Base-by-base conservation (phyloP, 2,329 filamentous ascomycete species). In the Daldinia sp. region DNA sequence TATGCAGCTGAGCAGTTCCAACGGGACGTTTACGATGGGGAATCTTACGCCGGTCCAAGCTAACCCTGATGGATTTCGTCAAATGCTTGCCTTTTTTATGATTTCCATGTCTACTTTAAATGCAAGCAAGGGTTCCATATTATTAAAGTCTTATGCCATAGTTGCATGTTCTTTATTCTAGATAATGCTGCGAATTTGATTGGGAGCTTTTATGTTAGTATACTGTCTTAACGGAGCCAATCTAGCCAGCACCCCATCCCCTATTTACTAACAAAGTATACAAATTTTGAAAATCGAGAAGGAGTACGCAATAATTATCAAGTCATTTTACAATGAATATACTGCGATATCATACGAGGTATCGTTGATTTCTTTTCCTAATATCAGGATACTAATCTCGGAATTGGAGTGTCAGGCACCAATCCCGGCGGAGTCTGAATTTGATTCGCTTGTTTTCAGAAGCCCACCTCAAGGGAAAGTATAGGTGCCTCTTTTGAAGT, bases 11-110 rank as follows among this genome's bases (percentile, higher is more conserved):
- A 61, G 48, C 33, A 28, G 35, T 60, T 33, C 58, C 56, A 51
- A 60, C 62, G 41, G 61, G 64, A 60, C 51, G 65, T 65, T 61
- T 63, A 50, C 57, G 42, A 63, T 30, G 46, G 41, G 41, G 37
- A 51, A 39, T 60, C 53, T 53, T 41, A 50, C 63, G 41, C 60
- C 63, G 60, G 60, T 41, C 18, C 35, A 37, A 30, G 64, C 44
- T 68, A 63, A 57, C 39, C 41, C 60, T 33, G 30, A n/a, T 37
- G 48, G 30, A 60, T 48, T 23, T 68, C 58, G 59, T 57, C 35
- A 37, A 67, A 15, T 39, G 28, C 9, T 39, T 39, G 12, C 37
- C 64, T 53, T 53, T 33, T 60, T 59, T 70, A 48, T 44, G 44
- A 59, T 23, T 13, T 56, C 50, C 20, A 5, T 28, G 48, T 15